Evolutionary conservation across 169 alveolate species (phyloP).

Genomic region (Eimeria maxima): DNA sequence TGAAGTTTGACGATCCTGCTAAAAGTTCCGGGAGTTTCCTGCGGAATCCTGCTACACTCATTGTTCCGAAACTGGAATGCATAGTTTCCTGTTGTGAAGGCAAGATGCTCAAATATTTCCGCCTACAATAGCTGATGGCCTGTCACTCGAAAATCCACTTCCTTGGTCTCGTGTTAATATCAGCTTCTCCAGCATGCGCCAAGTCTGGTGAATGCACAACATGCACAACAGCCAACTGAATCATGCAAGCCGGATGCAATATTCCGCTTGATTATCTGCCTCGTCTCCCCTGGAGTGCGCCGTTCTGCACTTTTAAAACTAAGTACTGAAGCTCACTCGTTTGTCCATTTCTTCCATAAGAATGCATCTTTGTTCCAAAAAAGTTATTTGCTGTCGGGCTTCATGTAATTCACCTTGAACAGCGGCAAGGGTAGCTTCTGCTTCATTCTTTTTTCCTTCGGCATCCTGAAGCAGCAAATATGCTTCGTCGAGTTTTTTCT

Average conservation of each 20-base stretch:
- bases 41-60: neutral
- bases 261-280: neutral
- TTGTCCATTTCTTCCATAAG: conserved; percentile 65
- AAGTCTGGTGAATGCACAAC: conserved; percentile 34
- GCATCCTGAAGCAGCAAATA: neutral
- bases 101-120: neutral
- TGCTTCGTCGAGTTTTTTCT: conserved; percentile 20
- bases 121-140: neutral
- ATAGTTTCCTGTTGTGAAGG: neutral
- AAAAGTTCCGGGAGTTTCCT: neutral
- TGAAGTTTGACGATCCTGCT: neutral
- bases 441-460: neutral
- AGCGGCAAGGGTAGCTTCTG: conserved; percentile 26
- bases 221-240: neutral
- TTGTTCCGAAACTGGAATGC: neutral
- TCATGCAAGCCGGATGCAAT: neutral
- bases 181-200: conserved; percentile 63
- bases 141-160: neutral
- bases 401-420: conserved; percentile 30
- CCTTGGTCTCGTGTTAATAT: neutral
- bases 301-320: neutral
- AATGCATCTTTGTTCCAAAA: conserved; percentile 37
- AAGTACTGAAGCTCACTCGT: neutral
- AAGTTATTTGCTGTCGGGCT: neutral
- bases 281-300: neutral